A percentile compares a stretch with the other conserved stretches of the same genome.
These are phyloP conservation scores for Cytospora piceae DNA, from an alignment of 2,329 filamentous ascomycete genomes.

Conservation along the genomic window DNA sequence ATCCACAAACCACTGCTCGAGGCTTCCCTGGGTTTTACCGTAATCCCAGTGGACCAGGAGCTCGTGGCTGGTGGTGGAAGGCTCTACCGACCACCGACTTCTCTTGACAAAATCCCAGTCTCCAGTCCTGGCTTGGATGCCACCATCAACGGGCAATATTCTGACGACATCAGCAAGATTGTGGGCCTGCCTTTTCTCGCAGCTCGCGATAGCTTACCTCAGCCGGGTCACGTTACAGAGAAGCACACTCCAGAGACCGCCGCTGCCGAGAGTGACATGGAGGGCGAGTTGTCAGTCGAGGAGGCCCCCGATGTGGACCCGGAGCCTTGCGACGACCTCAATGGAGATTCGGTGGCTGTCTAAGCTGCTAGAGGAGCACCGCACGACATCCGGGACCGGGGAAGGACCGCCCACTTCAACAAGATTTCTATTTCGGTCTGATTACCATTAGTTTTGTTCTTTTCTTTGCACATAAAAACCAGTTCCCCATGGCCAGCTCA, in stretches of 20 bases:
- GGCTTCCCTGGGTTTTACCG: conserved; percentile 23
- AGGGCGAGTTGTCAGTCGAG: background rate
- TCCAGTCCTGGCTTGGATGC: background rate
- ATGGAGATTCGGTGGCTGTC: background rate
- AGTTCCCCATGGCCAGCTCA: background rate
- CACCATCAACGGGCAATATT: background rate
- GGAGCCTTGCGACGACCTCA: background rate
- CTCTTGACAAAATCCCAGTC: background rate
- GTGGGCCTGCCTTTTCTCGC: background rate
- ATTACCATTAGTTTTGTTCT: background rate
- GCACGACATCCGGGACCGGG: background rate
- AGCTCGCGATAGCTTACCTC: background rate
- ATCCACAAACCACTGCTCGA: conserved; percentile 17
- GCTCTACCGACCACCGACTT: background rate
- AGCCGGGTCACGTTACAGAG: background rate
- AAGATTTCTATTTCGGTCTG: background rate
- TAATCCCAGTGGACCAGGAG: conserved; percentile 11
- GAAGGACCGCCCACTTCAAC: background rate
- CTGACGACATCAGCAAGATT: background rate
- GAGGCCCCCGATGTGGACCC: background rate
- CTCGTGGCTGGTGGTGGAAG: conserved; percentile 2
- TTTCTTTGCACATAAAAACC: conserved; percentile 4
- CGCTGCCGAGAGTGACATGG: background rate
- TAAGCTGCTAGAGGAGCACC: background rate
- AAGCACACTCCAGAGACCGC: background rate